Evolutionary conservation across 345 rosid genomes (phyloP).

Genomic region (Camelina hispida): DNA sequence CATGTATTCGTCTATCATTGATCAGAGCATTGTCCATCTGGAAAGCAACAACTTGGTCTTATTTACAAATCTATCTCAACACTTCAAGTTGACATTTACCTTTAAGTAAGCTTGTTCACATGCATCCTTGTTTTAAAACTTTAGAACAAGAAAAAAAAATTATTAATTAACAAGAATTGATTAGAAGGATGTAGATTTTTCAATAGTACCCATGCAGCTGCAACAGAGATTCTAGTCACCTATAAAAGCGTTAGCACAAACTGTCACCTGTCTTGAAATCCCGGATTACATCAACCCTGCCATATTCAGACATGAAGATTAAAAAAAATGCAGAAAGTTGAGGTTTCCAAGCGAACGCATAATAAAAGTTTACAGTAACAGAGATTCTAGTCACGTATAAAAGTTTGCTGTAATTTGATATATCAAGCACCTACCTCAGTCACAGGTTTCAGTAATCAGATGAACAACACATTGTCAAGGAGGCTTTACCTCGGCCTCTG

Average conservation of each 20-base stretch:
- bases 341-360: not conserved
- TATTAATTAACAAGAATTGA: not conserved
- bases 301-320: conserved; percentile 27
- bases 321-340: not conserved
- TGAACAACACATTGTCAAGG: conserved; percentile 92
- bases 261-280: conserved; percentile 77
- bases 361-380: too few species aligned
- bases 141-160: conserved; percentile 47
- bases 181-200: too few species aligned
- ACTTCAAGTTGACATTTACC: conserved; percentile 45
- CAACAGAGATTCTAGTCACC: too few species aligned
- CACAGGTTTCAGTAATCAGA: conserved; percentile 91
- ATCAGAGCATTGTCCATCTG: conserved; percentile 95
- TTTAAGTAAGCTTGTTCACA: conserved; percentile 85
- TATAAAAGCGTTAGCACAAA: conserved; percentile 64
- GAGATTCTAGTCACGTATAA: too few species aligned
- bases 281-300: conserved; percentile 86
- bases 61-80: not conserved
- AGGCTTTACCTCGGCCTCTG: conserved; percentile 28
- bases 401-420: too few species aligned
- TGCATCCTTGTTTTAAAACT: conserved; percentile 72
- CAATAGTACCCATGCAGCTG: too few species aligned
- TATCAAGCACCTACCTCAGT: conserved; percentile 71
- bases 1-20: conserved; percentile 94
- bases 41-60: conserved; percentile 25